Evolutionary conservation across 768 basidiomycete genomes (phyloP), one percentile per base, ranked within the genome.

Genomic region (Termitomyces eurrhizus): DNA sequence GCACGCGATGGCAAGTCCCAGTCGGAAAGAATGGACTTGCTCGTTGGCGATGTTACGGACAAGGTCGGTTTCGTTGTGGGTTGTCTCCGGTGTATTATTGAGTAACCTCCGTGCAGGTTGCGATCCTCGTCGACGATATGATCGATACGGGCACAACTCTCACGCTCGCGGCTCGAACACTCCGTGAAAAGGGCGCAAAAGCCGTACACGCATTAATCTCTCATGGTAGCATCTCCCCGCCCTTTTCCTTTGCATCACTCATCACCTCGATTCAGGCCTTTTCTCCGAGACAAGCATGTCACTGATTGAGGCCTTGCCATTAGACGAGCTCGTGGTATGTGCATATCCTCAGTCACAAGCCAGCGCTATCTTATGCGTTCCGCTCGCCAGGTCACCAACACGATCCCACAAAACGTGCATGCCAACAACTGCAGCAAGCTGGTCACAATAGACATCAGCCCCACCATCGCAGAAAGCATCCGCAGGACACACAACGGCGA

Each of bases 61-160:
- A 98, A 97, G 80, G 92, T 83, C 66, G 50, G 74, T 55, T 46
- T 58, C 58, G 58, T 29, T 39, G 51, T 50, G 24, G 52, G 52
- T 26, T 45, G 51, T 32, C 29, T 53, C 33, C 29, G 37, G 51
- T 53, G 37, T 32, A 9, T 36, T 33, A 44, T 55, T 14, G 12
- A 44, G 8, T 37, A 24, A 3, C 37, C 18, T 48, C 59, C 36
- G 52, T 61, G 56, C 52, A 94, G 90, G 83, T 95, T 56, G 95
- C 92, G 42, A 93, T 99, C 69, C 82, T 99, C 50, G 93, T 99
- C 37, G 97, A 99, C 72, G 97, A 99, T 70, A 98, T 99, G 96
- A 90, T 97, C 69, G 97, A 99, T 72, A 93, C 93, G 6, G 96
- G 95, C 13, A 83, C 80, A 41, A 98, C 97, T n/a, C 80, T 98